Conservation (phyloP, 177 flowering plant genomes). For the Vitis hybrid region DNA sequence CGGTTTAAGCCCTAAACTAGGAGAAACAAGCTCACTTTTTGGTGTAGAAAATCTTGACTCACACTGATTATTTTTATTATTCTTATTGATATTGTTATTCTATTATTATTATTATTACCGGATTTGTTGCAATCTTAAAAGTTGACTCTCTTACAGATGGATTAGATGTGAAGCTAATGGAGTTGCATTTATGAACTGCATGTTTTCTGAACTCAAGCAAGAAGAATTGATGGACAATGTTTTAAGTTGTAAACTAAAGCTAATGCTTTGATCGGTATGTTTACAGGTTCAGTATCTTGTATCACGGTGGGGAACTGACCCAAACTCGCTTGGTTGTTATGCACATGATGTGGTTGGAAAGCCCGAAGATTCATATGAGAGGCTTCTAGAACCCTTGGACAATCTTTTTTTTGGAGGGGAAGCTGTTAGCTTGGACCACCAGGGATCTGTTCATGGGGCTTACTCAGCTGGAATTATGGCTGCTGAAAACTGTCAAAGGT, state of each 20-base stretch:
- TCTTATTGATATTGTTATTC: too few species aligned
- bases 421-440: conserved; percentile 85
- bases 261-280: not conserved
- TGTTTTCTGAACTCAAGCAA: not conserved
- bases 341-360: conserved; percentile 77
- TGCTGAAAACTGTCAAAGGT: conserved; percentile 59
- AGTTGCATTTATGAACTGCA: not conserved
- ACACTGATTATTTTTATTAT: too few species aligned
- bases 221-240: not conserved
- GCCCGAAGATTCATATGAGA: conserved; percentile 69
- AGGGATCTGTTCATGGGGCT: conserved; percentile 93
- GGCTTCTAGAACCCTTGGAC: conserved; percentile 65
- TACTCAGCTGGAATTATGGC: conserved; percentile 74
- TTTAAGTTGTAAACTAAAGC: too few species aligned
- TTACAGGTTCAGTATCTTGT: conserved; percentile 80
- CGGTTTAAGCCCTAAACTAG: too few species aligned
- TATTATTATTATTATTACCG: not conserved
- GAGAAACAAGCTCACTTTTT: too few species aligned
- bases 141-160: not conserved
- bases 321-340: conserved; percentile 79
- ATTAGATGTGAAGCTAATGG: not conserved
- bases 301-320: conserved; percentile 90
- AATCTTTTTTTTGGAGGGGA: conserved; percentile 87
- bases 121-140: not conserved
- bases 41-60: too few species aligned